Percentiles rank a stretch among this genome's conserved stretches.
phyloP scores from a whole-genome alignment of 371 early-diverging fungal species.

The Smittium culicis region DNA sequence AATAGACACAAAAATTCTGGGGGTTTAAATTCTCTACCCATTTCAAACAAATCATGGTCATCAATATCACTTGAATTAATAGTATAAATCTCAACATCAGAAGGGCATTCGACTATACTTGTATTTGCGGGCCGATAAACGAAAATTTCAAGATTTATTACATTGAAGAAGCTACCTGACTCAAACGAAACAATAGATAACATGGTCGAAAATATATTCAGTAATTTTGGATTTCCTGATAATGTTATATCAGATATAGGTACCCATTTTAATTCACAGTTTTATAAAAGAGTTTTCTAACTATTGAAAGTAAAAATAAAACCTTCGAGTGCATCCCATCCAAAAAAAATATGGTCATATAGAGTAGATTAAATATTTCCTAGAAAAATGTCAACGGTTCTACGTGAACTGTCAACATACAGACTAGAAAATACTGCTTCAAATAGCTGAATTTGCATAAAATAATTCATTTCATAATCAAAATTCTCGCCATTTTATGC shows the following conservation, averaged over 20 bases:
- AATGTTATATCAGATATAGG: slow-evolving; percentile 32
- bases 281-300: slow-evolving; percentile 27
- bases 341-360: slow-evolving; percentile 40
- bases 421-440: slow-evolving; percentile 25
- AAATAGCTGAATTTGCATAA: slow-evolving; percentile 28
- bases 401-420: slow-evolving; percentile 21
- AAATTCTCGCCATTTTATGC: slow-evolving; percentile 19
- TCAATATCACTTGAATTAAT: slow-evolving; percentile 30
- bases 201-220: slow-evolving; percentile 18
- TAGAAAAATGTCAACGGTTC: slow-evolving; percentile 31
- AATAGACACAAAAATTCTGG: slow-evolving; percentile 13
- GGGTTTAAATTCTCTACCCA: slow-evolving; percentile 16
- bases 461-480: slow-evolving; percentile 22
- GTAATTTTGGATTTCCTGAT: slow-evolving; percentile 26
- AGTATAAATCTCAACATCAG: slow-evolving; percentile 19
- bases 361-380: slow-evolving; percentile 26
- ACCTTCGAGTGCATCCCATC: slow-evolving; percentile 34
- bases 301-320: slow-evolving; percentile 18
- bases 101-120: slow-evolving; percentile 20
- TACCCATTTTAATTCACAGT: slow-evolving; percentile 27
- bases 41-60: slow-evolving; percentile 15
- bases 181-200: slow-evolving; percentile 22
- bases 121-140: slow-evolving; percentile 23
- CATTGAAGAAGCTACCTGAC: slow-evolving; percentile 13
- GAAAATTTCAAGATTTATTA: slow-evolving; percentile 23